phyloP scores from a whole-genome alignment of 2,329 filamentous ascomycete species.

The Paraphaeosphaeria sporulosa region DNA sequence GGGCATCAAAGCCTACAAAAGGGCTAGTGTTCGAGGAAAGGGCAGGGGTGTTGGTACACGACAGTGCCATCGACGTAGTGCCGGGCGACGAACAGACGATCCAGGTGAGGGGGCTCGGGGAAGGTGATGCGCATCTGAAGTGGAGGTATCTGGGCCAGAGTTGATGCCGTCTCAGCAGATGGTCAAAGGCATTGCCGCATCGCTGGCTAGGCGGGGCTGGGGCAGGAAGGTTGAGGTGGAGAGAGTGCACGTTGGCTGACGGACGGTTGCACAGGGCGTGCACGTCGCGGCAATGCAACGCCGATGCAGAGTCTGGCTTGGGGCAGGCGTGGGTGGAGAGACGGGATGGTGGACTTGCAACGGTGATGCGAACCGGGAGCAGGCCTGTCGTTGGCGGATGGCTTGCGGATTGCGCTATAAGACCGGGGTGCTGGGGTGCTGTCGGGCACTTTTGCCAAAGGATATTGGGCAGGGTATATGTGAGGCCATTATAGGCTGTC shows the following conservation, averaged over 20 bases:
- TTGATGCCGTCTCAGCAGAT: conserved; percentile 23
- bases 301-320: neutral
- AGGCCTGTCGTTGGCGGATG: conserved; percentile 17
- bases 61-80: conserved; percentile 65
- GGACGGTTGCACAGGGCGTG: neutral
- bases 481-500: conserved; percentile 36
- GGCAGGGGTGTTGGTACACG: conserved; percentile 61
- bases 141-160: conserved; percentile 56
- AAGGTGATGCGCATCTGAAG: conserved; percentile 48
- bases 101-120: conserved; percentile 51
- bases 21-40: conserved; percentile 68
- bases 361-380: conserved; percentile 29
- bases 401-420: conserved; percentile 31
- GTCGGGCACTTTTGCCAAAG: conserved; percentile 19
- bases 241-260: conserved; percentile 21
- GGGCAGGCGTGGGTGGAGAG: neutral
- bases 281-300: conserved; percentile 18
- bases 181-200: conserved; percentile 18
- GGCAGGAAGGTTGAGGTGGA: conserved; percentile 19
- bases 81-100: conserved; percentile 65
- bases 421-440: conserved; percentile 26
- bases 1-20: conserved; percentile 62
- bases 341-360: conserved; percentile 12
- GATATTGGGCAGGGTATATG: conserved; percentile 39
- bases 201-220: conserved; percentile 8